A percentile compares a stretch with the other conserved stretches of the same genome.
Conservation (phyloP, 1,139 yeast genomes). For the Saccharomyces hybrid region DNA sequence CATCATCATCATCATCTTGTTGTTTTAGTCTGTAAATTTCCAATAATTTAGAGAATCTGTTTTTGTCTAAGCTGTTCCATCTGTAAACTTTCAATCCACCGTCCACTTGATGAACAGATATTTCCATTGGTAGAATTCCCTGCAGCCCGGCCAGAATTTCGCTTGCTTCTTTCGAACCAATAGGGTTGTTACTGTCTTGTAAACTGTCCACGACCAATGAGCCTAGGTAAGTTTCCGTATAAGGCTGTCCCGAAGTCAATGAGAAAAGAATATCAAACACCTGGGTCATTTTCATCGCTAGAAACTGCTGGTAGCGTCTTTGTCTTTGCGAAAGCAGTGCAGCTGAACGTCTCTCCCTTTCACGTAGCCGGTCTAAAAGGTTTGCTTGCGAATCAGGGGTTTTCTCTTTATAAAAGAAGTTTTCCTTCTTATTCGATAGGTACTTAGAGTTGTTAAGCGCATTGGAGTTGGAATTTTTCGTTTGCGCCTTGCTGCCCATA, state of each 20-base stretch:
- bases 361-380: conserved; percentile 24
- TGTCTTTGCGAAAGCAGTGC: conserved; percentile 29
- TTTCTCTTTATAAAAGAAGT: conserved; percentile 14
- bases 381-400: conserved; percentile 18
- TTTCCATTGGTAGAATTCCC: conserved; percentile 12
- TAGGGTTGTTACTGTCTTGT: conserved; percentile 30
- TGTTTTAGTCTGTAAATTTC: not conserved
- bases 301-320: conserved; percentile 34
- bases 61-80: conserved; percentile 19
- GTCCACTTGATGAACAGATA: conserved; percentile 19
- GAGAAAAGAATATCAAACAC: conserved; percentile 30
- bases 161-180: conserved; percentile 30
- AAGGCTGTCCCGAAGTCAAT: conserved; percentile 30
- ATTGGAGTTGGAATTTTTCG: conserved; percentile 1
- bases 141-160: conserved; percentile 26
- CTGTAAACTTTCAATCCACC: conserved; percentile 27
- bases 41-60: conserved; percentile 3
- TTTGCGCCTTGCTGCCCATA: not conserved
- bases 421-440: conserved; percentile 16
- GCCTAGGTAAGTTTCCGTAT: conserved; percentile 27
- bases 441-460: conserved; percentile 7
- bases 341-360: conserved; percentile 25
- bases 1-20: not conserved
- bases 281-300: conserved; percentile 38
- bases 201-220: conserved; percentile 31